Evolutionary conservation across 1,284 basidiomycete genomes (phyloP), one percentile per base, ranked within the genome.

Genomic region (Malassezia yamatoensis): DNA sequence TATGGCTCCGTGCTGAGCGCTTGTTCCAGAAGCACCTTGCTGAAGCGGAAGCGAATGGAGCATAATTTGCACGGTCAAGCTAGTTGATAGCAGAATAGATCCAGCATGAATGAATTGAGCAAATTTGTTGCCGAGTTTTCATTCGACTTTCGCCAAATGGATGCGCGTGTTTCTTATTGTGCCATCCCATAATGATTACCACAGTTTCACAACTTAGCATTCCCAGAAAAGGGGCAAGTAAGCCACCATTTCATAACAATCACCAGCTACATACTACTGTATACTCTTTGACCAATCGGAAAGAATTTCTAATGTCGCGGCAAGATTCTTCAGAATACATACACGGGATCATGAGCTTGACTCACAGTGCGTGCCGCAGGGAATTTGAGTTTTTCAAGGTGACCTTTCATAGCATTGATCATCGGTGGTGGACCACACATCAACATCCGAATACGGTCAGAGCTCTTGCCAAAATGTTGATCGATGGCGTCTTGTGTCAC

Each of bases 331-430:
- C 51, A 59, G 41, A 56, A 54, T 5, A 54, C 24, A 47, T 54
- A 59, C 43, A 59, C 54, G 12, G 35, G 35, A 33, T 96, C 90
- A 56, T 82, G 84, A 57, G 90, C 44, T 63, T 75, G 66, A 63
- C 65, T 67, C 76, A 96, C 81, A n/a, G 88, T 83, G 63, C 86
- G 82, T 13, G 93, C 87, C 40, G 84, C 82, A 45, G 88, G 84
- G 79, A 90, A 96, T 63, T 83, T 84, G 66, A 98, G 82, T 52
- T 85, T 86, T 32, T 83, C 84, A 24, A 98, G 82, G 75, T 93
- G 85, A 80, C 86, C 90, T 80, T 96, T 96, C 90, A 96, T 96
- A 44, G 90, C 93, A 51, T 79, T 81, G 75, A 94, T 85, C 93
- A 96, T 96, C 8, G 91, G 91, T 20, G 91, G 90, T 55, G 93